Conservation (phyloP, 345 rosid genomes). For the Arabidopsis thaliana region TAIR10.1 NC_003076.8:20753001-20753500, state of each 20-base stretch:
- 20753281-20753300: slow-evolving; percentile 34
- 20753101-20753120: slow-evolving; percentile 23
- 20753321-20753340: background rate
- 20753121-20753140: slow-evolving; percentile 17
- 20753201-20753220: slow-evolving; percentile 2
- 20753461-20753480: slow-evolving; percentile 67
- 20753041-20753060: slow-evolving; percentile 11
- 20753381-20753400: slow-evolving; percentile 47
- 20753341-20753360: slow-evolving; percentile 46
- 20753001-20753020: slow-evolving; percentile 42
- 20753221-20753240: slow-evolving; percentile 1
- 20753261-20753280: slow-evolving; percentile 24
- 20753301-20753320: slow-evolving; percentile 12
- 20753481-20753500: slow-evolving; percentile 64
- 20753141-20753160: slow-evolving; percentile 17
- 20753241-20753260: slow-evolving; percentile 23
- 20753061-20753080: slow-evolving; percentile 24
- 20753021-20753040: slow-evolving; percentile 36
- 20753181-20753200: slow-evolving; percentile 7
- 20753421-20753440: slow-evolving; percentile 56
- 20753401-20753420: slow-evolving; percentile 50
- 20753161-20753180: background rate
- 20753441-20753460: slow-evolving; percentile 73
- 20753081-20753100: slow-evolving; percentile 30
- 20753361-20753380: slow-evolving; percentile 52